phyloP scores from a whole-genome alignment of 2,329 filamentous ascomycete species.

The Thelonectria blattea region DNA sequence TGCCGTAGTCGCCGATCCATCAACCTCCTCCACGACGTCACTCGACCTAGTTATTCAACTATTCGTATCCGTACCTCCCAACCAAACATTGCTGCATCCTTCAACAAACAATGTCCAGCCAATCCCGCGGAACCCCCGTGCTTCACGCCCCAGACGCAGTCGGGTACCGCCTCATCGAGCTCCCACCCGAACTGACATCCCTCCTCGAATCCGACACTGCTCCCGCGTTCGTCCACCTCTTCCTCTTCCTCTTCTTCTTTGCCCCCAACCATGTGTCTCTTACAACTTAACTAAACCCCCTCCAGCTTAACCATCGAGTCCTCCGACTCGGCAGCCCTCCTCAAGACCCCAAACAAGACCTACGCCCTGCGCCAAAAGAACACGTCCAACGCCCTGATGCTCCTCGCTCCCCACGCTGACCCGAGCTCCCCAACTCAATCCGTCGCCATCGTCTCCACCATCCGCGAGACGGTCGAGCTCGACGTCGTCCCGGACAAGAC shows the following conservation, averaged over 20 bases:
- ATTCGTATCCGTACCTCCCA: too few species aligned
- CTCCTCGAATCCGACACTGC: constrained; percentile 60
- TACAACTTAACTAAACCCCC: background rate
- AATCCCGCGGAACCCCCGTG: constrained; percentile 57
- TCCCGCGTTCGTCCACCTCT: constrained; percentile 56
- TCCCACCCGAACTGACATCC: constrained; percentile 63
- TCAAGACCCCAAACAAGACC: constrained; percentile 57
- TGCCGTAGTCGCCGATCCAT: constrained; percentile 3
- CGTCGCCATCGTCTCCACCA: constrained; percentile 58
- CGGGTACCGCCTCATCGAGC: constrained; percentile 66
- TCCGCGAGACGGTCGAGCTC: constrained; percentile 69
- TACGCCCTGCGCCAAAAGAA: constrained; percentile 70
- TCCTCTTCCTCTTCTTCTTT: too few species aligned
- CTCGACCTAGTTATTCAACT: background rate
- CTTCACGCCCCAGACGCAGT: constrained; percentile 54
- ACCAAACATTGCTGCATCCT: too few species aligned
- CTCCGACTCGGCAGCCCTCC: constrained; percentile 56
- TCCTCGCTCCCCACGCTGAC: constrained; percentile 49
- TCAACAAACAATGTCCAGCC: constrained; percentile 50
- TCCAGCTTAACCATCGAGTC: constrained; percentile 56
- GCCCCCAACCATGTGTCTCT: too few species aligned
- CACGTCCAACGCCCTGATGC: constrained; percentile 69
- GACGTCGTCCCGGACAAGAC: constrained; percentile 49
- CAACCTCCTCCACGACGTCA: constrained; percentile 11
- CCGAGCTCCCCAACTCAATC: constrained; percentile 39